phyloP scores from a whole-genome alignment of 169 alveolate species.

The Eimeria necatrix region DNA sequence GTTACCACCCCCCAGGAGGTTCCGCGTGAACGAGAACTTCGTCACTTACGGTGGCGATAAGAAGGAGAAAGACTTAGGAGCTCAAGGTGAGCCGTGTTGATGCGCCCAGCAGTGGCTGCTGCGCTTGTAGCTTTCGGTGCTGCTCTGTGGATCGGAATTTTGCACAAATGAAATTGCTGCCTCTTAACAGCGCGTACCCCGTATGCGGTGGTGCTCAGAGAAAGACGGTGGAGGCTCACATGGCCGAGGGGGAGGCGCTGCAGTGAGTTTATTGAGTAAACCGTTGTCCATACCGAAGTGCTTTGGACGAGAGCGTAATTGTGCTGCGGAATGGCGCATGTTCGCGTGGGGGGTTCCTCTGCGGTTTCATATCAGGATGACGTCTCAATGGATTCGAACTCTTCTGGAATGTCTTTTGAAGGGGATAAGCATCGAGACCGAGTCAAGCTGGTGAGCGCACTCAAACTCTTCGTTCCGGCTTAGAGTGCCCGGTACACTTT shows the following conservation, averaged over 20 bases:
- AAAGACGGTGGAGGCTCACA: constrained; percentile 39
- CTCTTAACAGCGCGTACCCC: background rate
- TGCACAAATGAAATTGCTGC: no score
- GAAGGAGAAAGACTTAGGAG: constrained; percentile 11
- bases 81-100: background rate
- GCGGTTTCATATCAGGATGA: background rate
- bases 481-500: background rate
- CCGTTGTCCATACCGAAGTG: no score
- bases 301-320: background rate
- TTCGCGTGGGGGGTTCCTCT: background rate
- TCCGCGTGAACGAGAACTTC: constrained; percentile 73
- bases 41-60: constrained; percentile 52
- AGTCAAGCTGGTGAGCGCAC: constrained; percentile 19
- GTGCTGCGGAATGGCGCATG: no score
- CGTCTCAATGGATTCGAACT: constrained; percentile 14
- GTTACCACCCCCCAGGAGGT: constrained; percentile 73
- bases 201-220: constrained; percentile 1
- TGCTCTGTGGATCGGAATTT: background rate
- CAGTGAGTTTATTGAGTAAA: background rate
- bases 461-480: background rate
- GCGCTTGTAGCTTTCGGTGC: background rate
- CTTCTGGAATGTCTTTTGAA: constrained; percentile 20
- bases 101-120: no score
- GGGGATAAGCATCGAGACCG: constrained; percentile 31
- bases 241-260: constrained; percentile 35